phyloP scores from a whole-genome alignment of 1,139 yeast species.

The Sugiyamaella pinicola region DNA sequence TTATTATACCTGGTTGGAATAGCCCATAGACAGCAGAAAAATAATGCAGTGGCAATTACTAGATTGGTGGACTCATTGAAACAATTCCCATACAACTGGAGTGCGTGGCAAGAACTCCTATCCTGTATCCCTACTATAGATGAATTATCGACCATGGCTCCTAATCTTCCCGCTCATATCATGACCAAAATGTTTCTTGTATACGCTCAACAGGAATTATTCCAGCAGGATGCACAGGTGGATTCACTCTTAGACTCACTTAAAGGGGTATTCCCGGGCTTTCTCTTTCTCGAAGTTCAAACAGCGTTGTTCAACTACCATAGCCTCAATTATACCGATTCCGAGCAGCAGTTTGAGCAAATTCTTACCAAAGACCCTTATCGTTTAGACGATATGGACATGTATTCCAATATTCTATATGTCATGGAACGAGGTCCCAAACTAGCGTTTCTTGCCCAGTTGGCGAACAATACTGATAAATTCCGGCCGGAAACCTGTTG shows the following conservation, averaged over 20 bases:
- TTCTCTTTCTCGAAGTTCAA: conserved; percentile 75
- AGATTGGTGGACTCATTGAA: conserved; percentile 59
- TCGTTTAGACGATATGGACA: conserved; percentile 85
- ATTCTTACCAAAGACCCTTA: conserved; percentile 78
- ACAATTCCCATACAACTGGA: conserved; percentile 85
- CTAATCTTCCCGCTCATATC: conserved; percentile 37
- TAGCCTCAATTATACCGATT: conserved; percentile 73
- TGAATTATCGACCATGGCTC: conserved; percentile 42
- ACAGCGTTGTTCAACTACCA: conserved; percentile 81
- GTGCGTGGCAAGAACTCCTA: conserved; percentile 85
- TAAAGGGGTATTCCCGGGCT: conserved; percentile 63
- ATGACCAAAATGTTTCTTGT: conserved; percentile 66
- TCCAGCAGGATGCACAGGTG: conserved; percentile 58
- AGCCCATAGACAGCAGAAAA: conserved; percentile 63
- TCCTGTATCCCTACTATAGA: conserved; percentile 65
- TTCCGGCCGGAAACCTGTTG: conserved; percentile 96
- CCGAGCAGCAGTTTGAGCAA: conserved; percentile 78
- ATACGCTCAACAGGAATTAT: conserved; percentile 76
- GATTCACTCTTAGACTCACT: conserved; percentile 47
- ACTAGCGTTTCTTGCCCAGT: conserved; percentile 82
- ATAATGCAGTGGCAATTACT: conserved; percentile 59
- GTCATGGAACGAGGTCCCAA: conserved; percentile 91
- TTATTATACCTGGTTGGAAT: conserved; percentile 66
- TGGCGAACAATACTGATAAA: conserved; percentile 78
- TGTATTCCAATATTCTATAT: conserved; percentile 88